Percentiles rank a stretch among this genome's conserved stretches.
Evolutionary conservation across 805 yeast species (phyloP).

Genomic region (Kazachstania bromeliacearum): DNA sequence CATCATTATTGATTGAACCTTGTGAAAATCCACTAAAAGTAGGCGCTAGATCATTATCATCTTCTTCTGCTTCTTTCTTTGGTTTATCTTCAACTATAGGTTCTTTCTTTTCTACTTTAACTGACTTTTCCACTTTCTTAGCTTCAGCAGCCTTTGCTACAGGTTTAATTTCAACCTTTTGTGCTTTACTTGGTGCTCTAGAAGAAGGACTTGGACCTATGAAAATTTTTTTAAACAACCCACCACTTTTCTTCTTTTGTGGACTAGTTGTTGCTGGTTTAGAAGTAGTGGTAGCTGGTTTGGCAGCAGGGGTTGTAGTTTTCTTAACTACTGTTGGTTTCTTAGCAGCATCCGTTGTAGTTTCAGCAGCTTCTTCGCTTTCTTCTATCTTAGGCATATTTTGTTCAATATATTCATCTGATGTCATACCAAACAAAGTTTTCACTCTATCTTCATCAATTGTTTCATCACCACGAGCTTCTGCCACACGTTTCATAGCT

Average conservation of each 20-base stretch:
- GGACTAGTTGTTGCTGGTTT: background rate
- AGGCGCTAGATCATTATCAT: conserved; percentile 6
- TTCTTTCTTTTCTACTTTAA: conserved; percentile 1
- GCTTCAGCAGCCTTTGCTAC: background rate
- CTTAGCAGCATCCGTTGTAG: conserved; percentile 2
- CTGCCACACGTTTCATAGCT: conserved; percentile 34
- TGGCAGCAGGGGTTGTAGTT: background rate
- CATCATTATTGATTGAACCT: conserved; percentile 15
- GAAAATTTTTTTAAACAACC: background rate
- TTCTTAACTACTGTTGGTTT: background rate
- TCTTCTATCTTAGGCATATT: conserved; percentile 9
- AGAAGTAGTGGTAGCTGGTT: background rate
- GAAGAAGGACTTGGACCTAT: conserved; percentile 2
- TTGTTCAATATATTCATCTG: conserved; percentile 22
- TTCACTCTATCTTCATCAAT: conserved; percentile 27
- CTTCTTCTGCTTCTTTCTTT: conserved; percentile 3
- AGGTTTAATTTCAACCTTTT: background rate
- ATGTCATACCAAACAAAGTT: conserved; percentile 25
- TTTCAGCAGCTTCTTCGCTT: conserved; percentile 3
- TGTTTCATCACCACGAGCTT: conserved; percentile 27
- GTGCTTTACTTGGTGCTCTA: conserved; percentile 6
- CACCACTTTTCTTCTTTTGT: background rate
- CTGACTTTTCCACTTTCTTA: background rate
- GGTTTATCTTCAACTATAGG: background rate
- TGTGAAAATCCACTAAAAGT: conserved; percentile 26